Evolutionary conservation across 2,329 filamentous ascomycete genomes (phyloP), one percentile per base, ranked within the genome.

Genomic region (Talaromyces atroroseus): DNA sequence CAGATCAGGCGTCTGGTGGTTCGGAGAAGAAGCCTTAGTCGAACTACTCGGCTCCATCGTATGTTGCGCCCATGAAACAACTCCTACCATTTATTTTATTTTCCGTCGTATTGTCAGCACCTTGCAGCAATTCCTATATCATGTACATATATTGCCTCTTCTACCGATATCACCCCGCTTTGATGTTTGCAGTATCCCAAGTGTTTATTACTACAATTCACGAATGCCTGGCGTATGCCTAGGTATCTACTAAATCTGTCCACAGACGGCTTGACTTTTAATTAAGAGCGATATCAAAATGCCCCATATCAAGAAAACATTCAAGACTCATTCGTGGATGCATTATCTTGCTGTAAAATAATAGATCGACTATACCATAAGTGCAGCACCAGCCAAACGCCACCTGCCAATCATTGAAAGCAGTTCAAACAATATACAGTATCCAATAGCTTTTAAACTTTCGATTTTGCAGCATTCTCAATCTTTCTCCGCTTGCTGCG

Each of bases 401-500:
- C 52, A 10, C n/a, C 29, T 47, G 32, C 23, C 5, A 20, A 18
- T 40, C n/a, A n/a, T 18, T 20, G 16, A 18, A 24, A 54, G 11
- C 40, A 11, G 32, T 42, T 48, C n/a, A 36, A 42, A 51, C n/a
- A 20, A 51, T 54, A 54, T 29, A 38, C 42, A 48, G 26, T 29
- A 26, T 8, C 26, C 26, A 12, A n/a, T 60, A 57, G 42, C 61
- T 54, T 56, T 58, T 57, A 67, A 59, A 68, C 66, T 46, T 58
- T 59, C 36, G 61, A 58, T 57, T 69, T 64, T 12, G 58, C 61
- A 8, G 53, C 69, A 66, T 74, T 91, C 76, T 97, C 94, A 60
- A 96, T 74, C 82, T 85, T 95, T 76, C 94, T 89, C 74, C 90
- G 85, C 87, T 99, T 99, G 57, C 81, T 82, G 64, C 92, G 83